Evolutionary conservation across 129 eudicot genomes (phyloP).

Genomic region (Pseudognaphalium luteoalbum): DNA sequence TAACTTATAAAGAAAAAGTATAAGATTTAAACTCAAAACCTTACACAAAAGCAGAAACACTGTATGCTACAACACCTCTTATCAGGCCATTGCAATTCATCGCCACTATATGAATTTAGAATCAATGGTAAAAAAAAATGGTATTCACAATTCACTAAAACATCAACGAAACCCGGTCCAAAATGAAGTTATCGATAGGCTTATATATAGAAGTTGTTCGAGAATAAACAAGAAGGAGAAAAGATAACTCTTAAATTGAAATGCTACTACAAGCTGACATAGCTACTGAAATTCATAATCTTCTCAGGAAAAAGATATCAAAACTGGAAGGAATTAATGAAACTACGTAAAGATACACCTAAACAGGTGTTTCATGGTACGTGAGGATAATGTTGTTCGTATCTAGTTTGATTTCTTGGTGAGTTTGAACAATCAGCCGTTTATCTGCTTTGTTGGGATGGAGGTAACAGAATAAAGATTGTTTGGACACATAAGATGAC

Average conservation of each 20-base stretch:
- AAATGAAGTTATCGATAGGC: neutral
- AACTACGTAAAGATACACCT: neutral
- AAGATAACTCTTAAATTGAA: too few relatives aligned
- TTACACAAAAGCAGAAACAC: neutral
- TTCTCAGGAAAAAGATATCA: neutral
- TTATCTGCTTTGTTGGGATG: neutral
- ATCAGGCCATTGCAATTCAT: too few relatives aligned
- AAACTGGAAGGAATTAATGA: neutral
- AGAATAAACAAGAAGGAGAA: neutral
- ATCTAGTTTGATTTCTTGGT: neutral
- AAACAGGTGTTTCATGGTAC: neutral
- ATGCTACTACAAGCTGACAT: too few relatives aligned
- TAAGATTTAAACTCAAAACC: neutral
- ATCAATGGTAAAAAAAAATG: too few relatives aligned
- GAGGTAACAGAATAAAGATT: neutral
- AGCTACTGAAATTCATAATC: too few relatives aligned
- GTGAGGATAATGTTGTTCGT: neutral
- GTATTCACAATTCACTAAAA: too few relatives aligned
- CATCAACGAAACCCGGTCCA: neutral
- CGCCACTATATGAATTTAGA: too few relatives aligned
- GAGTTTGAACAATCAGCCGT: neutral
- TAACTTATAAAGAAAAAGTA: neutral
- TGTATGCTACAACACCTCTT: neutral
- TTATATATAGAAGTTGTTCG: neutral
- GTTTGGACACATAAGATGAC: neutral